Evolutionary conservation across 768 basidiomycete species (phyloP), one percentile per base, ranked within the genome.

Genomic region (Trametes meyenii): DNA sequence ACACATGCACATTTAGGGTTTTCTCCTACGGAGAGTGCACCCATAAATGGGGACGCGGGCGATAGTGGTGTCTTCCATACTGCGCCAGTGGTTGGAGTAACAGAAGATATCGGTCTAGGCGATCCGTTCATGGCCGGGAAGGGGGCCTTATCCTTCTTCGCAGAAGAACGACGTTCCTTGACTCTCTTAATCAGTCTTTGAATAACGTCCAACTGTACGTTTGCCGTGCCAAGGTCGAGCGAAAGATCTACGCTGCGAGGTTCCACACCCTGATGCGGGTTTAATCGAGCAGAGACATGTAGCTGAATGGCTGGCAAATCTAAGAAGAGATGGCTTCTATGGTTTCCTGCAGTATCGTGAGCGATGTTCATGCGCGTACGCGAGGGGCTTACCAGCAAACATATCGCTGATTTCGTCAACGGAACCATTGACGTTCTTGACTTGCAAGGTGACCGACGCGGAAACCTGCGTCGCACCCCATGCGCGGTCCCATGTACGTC

Each of bases 401-500:
- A 50, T 14, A 5, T 48, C 54, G 21, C 58, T 64, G 26, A 19
- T 52, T 38, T 39, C 33, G 48, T 60, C 62, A 12, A 60, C 55
- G 16, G 21, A 33, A 12, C 83, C 83, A 42, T 76, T 72, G 35
- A 88, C 72, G 50, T 81, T 77, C 44, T 74, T 75, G 45, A 85
- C 69, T 42, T 75, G 79, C 43, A 90, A 70, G 50, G 79, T 75
- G 51, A 90, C 72, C 4, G 79, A 78, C 2, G 82, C 80, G 13
- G 79, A 79, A 19, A 86, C 89, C 54, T 81, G 82, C 50, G 85
- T 86, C 42, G 78, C 80, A 13, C 86, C 88, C 77, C 88, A 81
- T 24, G 88, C 89, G 54, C 84, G 79, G 62, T 89, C 86, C 77
- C 89, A 82, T 24, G 89, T 83, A 58, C 90, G 78, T 48, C 78